These are phyloP conservation scores for Trichocladium antarcticum DNA, from an alignment of 495 filamentous ascomycete genomes.

Conservation along the genomic window DNA sequence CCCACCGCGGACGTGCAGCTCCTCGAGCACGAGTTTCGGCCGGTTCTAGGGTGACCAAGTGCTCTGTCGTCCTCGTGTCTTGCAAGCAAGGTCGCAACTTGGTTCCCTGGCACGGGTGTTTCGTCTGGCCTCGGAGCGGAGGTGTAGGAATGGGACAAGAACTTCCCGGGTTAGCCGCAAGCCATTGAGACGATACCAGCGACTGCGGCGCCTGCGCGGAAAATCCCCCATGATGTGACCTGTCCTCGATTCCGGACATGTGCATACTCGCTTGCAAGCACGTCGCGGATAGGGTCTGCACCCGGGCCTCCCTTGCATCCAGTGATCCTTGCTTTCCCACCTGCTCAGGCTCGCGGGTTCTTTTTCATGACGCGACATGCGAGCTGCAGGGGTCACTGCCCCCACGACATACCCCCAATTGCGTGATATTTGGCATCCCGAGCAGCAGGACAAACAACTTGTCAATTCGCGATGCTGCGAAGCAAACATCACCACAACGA, in stretches of 20 bases:
- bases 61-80: neutral
- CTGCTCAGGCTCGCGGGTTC: constrained; percentile 1
- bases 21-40: neutral
- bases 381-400: constrained; percentile 7
- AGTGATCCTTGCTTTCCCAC: neutral
- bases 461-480: too few relatives aligned
- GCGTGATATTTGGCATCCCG: too few relatives aligned
- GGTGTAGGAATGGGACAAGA: neutral
- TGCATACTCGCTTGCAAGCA: neutral
- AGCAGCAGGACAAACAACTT: too few relatives aligned
- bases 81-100: neutral
- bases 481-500: too few relatives aligned
- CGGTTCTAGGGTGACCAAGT: neutral
- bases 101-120: neutral
- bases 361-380: constrained; percentile 3
- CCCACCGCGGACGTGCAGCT: constrained; percentile 8
- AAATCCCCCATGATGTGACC: neutral
- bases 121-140: neutral
- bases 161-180: constrained; percentile 11
- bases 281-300: neutral
- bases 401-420: too few relatives aligned
- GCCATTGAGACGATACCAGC: constrained; percentile 8
- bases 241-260: constrained; percentile 6
- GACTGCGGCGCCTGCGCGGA: constrained; percentile 15
- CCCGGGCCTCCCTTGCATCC: neutral